These are phyloP conservation scores for Opeltia flavorubescens DNA, from an alignment of 495 filamentous ascomycete species.

Conservation along the genomic window DNA sequence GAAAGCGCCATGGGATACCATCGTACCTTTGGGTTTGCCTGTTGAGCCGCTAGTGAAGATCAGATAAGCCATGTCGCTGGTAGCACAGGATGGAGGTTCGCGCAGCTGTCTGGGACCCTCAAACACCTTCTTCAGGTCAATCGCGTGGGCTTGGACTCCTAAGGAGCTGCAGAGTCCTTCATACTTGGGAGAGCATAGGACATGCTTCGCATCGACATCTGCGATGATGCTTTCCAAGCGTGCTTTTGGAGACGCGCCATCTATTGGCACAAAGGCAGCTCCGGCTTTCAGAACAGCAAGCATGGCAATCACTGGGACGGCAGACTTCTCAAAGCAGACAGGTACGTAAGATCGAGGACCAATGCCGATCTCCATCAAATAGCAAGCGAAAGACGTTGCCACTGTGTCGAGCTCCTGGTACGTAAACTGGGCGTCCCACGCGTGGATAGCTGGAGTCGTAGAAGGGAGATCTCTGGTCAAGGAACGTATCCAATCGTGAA, in stretches of 20 bases:
- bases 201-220: slow-evolving; percentile 27
- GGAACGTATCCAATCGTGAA: slow-evolving; percentile 3
- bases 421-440: slow-evolving; percentile 37
- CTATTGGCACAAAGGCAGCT: slow-evolving; percentile 36
- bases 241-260: slow-evolving; percentile 33
- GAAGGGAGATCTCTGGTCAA: background rate
- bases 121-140: background rate
- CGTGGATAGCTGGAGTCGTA: slow-evolving; percentile 15
- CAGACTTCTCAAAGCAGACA: slow-evolving; percentile 32
- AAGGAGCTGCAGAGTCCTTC: background rate
- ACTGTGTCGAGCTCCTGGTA: slow-evolving; percentile 32
- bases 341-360: slow-evolving; percentile 18
- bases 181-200: slow-evolving; percentile 29
- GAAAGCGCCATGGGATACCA: slow-evolving; percentile 54
- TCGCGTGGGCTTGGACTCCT: background rate
- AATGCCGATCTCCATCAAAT: slow-evolving; percentile 24
- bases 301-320: slow-evolving; percentile 25
- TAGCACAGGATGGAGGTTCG: background rate
- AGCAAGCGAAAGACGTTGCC: slow-evolving; percentile 22
- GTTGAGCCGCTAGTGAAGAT: slow-evolving; percentile 89
- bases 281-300: slow-evolving; percentile 34
- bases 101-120: background rate
- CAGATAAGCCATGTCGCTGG: slow-evolving; percentile 57
- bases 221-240: slow-evolving; percentile 33
- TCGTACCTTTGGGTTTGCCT: slow-evolving; percentile 77